Conservation (phyloP, 441 rosid species). For the Capsella rubella region DNA sequence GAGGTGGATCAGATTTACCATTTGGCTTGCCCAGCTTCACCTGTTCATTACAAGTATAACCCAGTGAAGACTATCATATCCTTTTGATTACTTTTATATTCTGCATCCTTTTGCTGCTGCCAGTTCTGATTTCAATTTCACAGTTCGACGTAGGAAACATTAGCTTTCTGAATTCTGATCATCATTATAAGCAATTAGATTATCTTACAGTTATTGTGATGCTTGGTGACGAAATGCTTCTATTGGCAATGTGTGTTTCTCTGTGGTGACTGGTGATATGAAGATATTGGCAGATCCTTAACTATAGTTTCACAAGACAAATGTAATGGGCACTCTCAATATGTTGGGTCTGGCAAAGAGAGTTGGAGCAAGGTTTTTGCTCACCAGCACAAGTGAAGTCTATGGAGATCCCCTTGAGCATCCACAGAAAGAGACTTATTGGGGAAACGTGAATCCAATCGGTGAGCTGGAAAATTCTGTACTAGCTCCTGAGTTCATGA, state of each 20-base stretch:
- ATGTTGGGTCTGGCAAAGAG: slow-evolving; percentile 99
- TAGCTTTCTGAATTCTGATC: neutral
- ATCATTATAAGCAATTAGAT: neutral
- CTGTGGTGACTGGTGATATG: slow-evolving; percentile 1
- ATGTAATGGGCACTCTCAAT: slow-evolving; percentile 98
- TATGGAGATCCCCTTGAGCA: slow-evolving; percentile 98
- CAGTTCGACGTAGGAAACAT: neutral
- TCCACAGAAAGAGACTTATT: slow-evolving; percentile 96
- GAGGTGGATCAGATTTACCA: slow-evolving; percentile 87
- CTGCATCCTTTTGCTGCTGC: slow-evolving; percentile 17
- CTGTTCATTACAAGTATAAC: slow-evolving; percentile 91
- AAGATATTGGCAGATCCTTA: slow-evolving; percentile 54
- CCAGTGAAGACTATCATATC: slow-evolving; percentile 99
- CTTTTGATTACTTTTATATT: slow-evolving; percentile 44
- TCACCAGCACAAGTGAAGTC: slow-evolving; percentile 97
- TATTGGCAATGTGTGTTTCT: neutral
- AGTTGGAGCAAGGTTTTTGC: slow-evolving; percentile 92
- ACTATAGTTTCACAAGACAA: slow-evolving; percentile 78
- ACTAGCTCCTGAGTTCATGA: slow-evolving; percentile 14
- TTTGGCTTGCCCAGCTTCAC: slow-evolving; percentile 85
- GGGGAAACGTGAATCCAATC: slow-evolving; percentile 96
- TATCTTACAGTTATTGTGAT: slow-evolving; percentile 14
- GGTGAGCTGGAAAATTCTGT: slow-evolving; percentile 52
- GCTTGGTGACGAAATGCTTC: slow-evolving; percentile 19
- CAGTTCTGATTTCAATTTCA: slow-evolving; percentile 2